phyloP scores from a whole-genome alignment of 192 early-diverging fungal species.

The Chytriomyces sp. region DNA sequence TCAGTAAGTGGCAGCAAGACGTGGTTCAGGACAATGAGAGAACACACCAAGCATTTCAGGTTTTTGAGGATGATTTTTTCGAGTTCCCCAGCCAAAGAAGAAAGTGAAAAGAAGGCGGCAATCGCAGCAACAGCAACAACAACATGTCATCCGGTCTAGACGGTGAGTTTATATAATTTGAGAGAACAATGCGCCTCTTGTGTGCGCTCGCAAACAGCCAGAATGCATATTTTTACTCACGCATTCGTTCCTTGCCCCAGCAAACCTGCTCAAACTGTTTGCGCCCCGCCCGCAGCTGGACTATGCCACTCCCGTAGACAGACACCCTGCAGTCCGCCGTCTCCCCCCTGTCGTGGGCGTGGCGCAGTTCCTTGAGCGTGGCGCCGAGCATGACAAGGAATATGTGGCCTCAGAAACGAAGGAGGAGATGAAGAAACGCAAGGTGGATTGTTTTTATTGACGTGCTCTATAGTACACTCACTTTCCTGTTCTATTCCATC shows the following conservation, averaged over 20 bases:
- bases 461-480: neutral
- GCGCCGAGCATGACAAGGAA: constrained; percentile 67
- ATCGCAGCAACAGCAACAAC: neutral
- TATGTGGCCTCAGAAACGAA: constrained; percentile 74
- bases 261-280: constrained; percentile 79
- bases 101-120: neutral
- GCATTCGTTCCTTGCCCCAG: constrained; percentile 51
- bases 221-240: too few relatives aligned
- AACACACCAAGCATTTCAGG: too few relatives aligned
- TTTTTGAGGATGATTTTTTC: too few relatives aligned
- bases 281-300: constrained; percentile 80
- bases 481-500: neutral
- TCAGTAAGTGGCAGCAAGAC: too few relatives aligned
- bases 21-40: too few relatives aligned
- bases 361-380: constrained; percentile 58
- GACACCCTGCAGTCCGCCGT: constrained; percentile 60
- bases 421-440: constrained; percentile 70
- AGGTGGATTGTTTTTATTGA: constrained; percentile 50
- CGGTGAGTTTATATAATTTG: too few relatives aligned
- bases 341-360: constrained; percentile 64
- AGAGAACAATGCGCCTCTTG: too few relatives aligned
- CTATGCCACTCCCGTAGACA: constrained; percentile 69
- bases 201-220: too few relatives aligned
- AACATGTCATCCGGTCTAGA: too few relatives aligned
- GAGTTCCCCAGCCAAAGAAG: neutral